A percentile compares a stretch with the other conserved stretches of the same genome.
phyloP scores from a whole-genome alignment of 345 rosid species.

The Crucihimalaya himalaica region DNA sequence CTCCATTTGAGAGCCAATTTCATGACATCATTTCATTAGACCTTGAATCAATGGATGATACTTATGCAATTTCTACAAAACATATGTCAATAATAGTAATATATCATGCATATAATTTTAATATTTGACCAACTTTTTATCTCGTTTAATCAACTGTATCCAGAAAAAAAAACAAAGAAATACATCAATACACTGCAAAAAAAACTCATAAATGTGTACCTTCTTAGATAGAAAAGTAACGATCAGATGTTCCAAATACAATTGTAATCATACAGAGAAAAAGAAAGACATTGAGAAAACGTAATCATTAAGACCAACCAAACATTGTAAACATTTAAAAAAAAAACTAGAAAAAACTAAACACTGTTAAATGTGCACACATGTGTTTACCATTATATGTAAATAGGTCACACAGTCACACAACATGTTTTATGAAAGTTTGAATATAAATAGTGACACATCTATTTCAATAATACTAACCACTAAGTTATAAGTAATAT shows the following conservation, averaged over 20 bases:
- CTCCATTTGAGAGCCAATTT: neutral
- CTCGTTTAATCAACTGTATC: neutral
- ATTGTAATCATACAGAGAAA: neutral
- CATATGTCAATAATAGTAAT: neutral
- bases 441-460: neutral
- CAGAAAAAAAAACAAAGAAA: too few species aligned
- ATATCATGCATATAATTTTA: neutral
- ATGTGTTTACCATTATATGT: neutral
- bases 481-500: neutral
- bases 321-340: too few species aligned
- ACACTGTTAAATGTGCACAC: neutral
- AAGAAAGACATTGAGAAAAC: neutral
- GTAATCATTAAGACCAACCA: neutral
- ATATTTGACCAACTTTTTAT: neutral
- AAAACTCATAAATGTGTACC: too few species aligned
- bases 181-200: too few species aligned
- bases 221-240: neutral
- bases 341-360: too few species aligned
- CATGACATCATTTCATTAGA: neutral
- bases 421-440: neutral
- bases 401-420: neutral
- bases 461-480: neutral
- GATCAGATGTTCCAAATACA: neutral
- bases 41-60: neutral
- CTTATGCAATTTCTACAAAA: neutral